Evolutionary conservation across 352 stramenopile genomes (phyloP), one percentile per base, ranked within the genome.

Genomic region (Phytophthora multivora): DNA sequence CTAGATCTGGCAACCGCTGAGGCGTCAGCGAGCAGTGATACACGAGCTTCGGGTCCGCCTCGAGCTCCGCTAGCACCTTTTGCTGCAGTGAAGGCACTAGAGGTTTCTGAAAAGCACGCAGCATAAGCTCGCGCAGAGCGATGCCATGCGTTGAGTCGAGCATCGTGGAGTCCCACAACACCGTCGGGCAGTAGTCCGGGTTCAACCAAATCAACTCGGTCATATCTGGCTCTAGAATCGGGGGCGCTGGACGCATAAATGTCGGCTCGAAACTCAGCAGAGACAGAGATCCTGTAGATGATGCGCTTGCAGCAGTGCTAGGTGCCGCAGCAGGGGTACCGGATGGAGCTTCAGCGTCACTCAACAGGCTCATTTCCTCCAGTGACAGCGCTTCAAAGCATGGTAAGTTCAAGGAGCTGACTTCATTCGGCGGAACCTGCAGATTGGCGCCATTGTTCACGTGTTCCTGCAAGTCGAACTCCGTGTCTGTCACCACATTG

Each of bases 1-100:
- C 97, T 35, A 99, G 77, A 61, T 95, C 88, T n/a, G 96, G 93
- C 51, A 99, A 79, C 18, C 96, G 96, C 62, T 96, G 89, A 23
- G 96, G 95, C 12, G 90, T 97, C 53, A 98, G 73, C 30, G 91
- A 94, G 67, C 91, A 97, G 55, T 97, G 80, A 76, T 97, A 97
- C 64, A 97, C 90, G 25, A 97, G 79, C 45, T 96, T 92, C 9
- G 89, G 87, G 46, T 97, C 89, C 7, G 82, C 81, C 54, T 97
- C 89, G 33, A 97, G 77, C 64, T 97, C 88, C 11, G 84, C 77
- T 5, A 97, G 77, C 35, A 97, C 84, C 62, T 95, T 93, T 59
- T 97, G 89, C 73, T 97, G 88, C 64, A 97, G 76, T 16, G 81
- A 91, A 19, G 88, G 88, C 31, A 96, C 87, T 47, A 97, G 63